Percentiles rank a stretch among this genome's conserved stretches.
These are phyloP conservation scores for Lavandula angustifolia DNA, from an alignment of 257 asterid species.

Conservation along the genomic window DNA sequence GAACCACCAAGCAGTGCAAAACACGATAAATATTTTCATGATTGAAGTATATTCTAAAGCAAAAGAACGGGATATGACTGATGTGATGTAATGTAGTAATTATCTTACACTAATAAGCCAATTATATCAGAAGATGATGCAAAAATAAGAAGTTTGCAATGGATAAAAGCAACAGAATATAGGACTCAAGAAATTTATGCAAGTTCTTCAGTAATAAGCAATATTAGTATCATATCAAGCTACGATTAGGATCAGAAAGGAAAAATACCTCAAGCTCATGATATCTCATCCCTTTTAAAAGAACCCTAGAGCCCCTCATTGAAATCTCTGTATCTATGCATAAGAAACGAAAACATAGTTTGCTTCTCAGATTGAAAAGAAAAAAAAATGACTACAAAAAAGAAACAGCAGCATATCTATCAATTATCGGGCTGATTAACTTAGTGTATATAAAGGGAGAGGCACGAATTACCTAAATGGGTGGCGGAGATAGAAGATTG, in stretches of 20 bases:
- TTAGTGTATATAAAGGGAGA: background rate
- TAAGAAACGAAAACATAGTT: background rate
- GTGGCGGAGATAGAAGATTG: conserved; percentile 30
- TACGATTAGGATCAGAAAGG: background rate
- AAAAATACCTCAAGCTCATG: conserved; percentile 67
- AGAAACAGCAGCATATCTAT: background rate
- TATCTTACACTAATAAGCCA: background rate
- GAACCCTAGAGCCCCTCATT: conserved; percentile 56
- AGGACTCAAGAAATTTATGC: background rate
- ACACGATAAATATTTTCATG: background rate
- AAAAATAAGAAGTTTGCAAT: background rate
- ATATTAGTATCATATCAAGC: background rate
- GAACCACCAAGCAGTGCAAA: background rate
- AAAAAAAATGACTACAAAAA: background rate
- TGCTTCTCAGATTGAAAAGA: background rate
- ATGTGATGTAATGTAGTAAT: background rate
- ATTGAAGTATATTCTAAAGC: conserved; percentile 11
- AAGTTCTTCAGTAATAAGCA: background rate
- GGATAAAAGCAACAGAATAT: conserved; percentile 5
- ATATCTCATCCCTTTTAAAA: conserved; percentile 81
- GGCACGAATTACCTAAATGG: conserved; percentile 26
- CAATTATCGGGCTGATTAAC: background rate
- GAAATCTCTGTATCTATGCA: conserved; percentile 36
- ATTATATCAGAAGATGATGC: background rate
- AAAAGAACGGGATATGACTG: background rate